These are phyloP conservation scores for Fraxinus nigra DNA, from an alignment of 305 asterid genomes.

Conservation along the genomic window DNA sequence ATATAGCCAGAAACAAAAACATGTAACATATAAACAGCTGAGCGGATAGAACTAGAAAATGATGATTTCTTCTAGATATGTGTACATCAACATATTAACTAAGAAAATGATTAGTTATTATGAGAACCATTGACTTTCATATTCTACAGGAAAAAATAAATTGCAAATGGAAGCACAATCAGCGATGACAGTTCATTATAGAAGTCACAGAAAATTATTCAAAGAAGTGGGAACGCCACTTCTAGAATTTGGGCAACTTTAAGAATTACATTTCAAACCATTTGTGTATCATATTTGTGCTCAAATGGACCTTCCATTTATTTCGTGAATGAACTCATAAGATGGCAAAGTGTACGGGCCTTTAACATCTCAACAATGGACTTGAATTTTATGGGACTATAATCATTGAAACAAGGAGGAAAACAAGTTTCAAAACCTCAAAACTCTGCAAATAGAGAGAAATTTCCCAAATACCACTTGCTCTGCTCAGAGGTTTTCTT, in stretches of 20 bases:
- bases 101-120: background rate
- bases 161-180: background rate
- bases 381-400: background rate
- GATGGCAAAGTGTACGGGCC: background rate
- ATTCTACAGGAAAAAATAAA: background rate
- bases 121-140: background rate
- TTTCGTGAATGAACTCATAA: background rate
- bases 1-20: slow-evolving; percentile 18
- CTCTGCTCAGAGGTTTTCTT: background rate
- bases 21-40: slow-evolving; percentile 16
- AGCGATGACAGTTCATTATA: slow-evolving; percentile 11
- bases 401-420: background rate
- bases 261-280: background rate
- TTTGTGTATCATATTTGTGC: background rate
- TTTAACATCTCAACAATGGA: background rate
- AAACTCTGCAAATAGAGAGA: background rate
- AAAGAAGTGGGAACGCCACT: background rate
- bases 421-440: background rate
- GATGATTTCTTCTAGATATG: background rate
- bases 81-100: background rate
- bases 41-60: slow-evolving; percentile 13
- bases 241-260: background rate
- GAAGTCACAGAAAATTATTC: slow-evolving; percentile 7
- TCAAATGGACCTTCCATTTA: background rate
- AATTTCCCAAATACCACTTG: background rate